Percentiles rank a stretch among this genome's conserved stretches.
phyloP scores from a whole-genome alignment of 225 moss, liverwort and hornwort species.

The Bryoerythrophyllum caledonicum region DNA sequence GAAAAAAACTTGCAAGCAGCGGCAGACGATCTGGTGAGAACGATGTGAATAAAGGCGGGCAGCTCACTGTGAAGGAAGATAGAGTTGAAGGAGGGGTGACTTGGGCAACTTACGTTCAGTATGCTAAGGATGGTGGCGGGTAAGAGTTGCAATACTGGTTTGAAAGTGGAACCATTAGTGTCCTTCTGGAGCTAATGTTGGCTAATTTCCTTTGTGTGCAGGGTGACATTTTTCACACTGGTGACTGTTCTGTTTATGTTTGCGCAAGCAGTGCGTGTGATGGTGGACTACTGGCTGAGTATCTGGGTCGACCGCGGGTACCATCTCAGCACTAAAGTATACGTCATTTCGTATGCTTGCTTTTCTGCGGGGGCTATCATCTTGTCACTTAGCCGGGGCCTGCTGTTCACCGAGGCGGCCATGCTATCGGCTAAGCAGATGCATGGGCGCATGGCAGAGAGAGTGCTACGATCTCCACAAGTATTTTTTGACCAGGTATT shows the following conservation, averaged over 20 bases:
- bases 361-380: constrained; percentile 51
- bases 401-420: constrained; percentile 54
- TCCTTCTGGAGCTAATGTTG: background rate
- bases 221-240: constrained; percentile 37
- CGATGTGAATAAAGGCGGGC: constrained; percentile 32
- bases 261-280: constrained; percentile 83
- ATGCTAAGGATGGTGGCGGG: constrained; percentile 71
- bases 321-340: constrained; percentile 53
- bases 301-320: constrained; percentile 69
- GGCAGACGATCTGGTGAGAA: background rate
- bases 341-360: constrained; percentile 62
- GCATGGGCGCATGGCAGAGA: constrained; percentile 81
- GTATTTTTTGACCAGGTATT: constrained; percentile 88
- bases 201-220: constrained; percentile 16
- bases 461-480: constrained; percentile 83
- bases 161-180: background rate
- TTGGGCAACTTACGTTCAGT: constrained; percentile 64
- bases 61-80: constrained; percentile 81
- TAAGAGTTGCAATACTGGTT: constrained; percentile 19
- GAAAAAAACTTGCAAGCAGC: background rate
- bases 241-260: constrained; percentile 47
- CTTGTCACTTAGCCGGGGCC: constrained; percentile 47
- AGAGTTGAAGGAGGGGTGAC: constrained; percentile 71
- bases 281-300: constrained; percentile 87
- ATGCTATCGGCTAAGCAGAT: constrained; percentile 72